These are phyloP conservation scores for Amylocystis lapponica DNA, from an alignment of 768 basidiomycete species.

Conservation along the genomic window DNA sequence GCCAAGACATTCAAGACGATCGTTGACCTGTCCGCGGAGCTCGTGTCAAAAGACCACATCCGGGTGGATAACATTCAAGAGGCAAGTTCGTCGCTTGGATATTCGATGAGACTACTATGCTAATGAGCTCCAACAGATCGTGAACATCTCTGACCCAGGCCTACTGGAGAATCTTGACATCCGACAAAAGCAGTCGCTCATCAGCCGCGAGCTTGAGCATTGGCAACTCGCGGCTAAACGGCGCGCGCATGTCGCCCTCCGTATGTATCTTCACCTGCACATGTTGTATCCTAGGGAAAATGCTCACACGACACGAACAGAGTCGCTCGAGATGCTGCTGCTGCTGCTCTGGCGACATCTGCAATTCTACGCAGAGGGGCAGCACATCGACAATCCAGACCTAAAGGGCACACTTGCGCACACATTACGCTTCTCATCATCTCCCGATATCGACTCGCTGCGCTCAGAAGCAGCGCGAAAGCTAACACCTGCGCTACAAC, in stretches of 20 bases:
- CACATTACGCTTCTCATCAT: constrained; percentile 52
- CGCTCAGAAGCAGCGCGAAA: constrained; percentile 48
- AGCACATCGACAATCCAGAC: constrained; percentile 32
- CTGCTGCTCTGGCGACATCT: constrained; percentile 80
- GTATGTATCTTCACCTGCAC: constrained; percentile 31
- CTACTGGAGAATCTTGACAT: constrained; percentile 65
- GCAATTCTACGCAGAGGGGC: constrained; percentile 50
- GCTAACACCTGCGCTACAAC: constrained; percentile 49
- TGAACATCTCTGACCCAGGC: constrained; percentile 43
- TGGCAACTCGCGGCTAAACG: constrained; percentile 35
- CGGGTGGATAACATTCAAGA: constrained; percentile 67
- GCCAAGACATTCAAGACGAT: constrained; percentile 59
- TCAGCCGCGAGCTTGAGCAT: constrained; percentile 54
- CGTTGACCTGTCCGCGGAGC: constrained; percentile 59
- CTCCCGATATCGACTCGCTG: constrained; percentile 54
- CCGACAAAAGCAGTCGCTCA: constrained; percentile 59
- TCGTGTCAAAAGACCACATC: constrained; percentile 67
- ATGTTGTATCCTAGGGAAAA: background rate
- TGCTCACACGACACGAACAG: too few relatives aligned
- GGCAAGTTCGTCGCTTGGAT: constrained; percentile 31
- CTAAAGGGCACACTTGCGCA: constrained; percentile 37
- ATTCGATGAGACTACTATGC: background rate
- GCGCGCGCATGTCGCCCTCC: constrained; percentile 49
- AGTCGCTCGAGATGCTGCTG: constrained; percentile 71
- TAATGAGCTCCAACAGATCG: constrained; percentile 33